Evolutionary conservation across 169 alveolate species (phyloP).

Genomic region (Theileria parva): DNA sequence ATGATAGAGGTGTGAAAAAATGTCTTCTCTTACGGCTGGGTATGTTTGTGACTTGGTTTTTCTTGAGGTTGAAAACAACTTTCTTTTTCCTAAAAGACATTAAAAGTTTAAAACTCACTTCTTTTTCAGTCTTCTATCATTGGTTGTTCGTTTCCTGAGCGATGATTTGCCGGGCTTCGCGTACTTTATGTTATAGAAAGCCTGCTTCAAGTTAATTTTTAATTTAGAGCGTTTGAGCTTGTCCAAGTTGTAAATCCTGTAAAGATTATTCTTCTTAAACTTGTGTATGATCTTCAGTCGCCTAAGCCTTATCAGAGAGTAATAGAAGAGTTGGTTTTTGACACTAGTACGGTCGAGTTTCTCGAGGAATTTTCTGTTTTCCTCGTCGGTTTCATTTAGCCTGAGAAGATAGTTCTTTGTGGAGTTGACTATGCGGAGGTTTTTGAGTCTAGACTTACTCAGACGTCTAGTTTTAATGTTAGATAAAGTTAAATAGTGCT

Average conservation of each 20-base stretch:
- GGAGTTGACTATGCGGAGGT: background rate
- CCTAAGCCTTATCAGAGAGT: conserved; percentile 12
- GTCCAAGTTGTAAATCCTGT: conserved; percentile 11
- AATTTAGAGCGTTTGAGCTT: background rate
- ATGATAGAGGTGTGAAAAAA: background rate
- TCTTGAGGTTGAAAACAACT: conserved; percentile 64
- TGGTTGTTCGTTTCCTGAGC: conserved; percentile 8
- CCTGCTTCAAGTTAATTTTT: conserved; percentile 18
- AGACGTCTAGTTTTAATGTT: background rate
- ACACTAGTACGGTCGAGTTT: conserved; percentile 1
- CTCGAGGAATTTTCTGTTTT: background rate
- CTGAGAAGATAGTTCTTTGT: background rate
- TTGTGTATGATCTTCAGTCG: conserved; percentile 7
- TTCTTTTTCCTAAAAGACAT: conserved; percentile 8
- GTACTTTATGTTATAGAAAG: conserved; percentile 16
- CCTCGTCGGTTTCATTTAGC: background rate
- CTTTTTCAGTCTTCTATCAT: background rate
- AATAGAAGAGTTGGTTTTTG: conserved; percentile 16
- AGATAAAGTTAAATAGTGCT: background rate
- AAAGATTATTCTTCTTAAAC: background rate
- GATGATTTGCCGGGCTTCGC: conserved; percentile 8
- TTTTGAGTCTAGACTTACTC: background rate
- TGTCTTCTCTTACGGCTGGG: background rate
- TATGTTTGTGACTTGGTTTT: conserved; percentile 47
- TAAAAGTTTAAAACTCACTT: background rate